Conservation (phyloP, 108 stramenopile genomes). For the Nitzschia sp. region DNA sequence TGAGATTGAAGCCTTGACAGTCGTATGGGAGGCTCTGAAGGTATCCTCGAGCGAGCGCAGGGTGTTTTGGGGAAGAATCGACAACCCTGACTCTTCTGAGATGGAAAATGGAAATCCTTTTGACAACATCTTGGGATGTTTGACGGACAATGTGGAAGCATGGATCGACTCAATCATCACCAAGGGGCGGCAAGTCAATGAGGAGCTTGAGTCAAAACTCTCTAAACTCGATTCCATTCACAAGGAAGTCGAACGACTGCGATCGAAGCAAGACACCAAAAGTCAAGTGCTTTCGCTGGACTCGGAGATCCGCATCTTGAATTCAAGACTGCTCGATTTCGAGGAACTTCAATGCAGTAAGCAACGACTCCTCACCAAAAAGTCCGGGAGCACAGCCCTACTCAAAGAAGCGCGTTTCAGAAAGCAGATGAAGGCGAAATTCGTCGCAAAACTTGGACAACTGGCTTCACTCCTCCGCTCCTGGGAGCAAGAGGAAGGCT, state of each 20-base stretch:
- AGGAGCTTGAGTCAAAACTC: conserved; percentile 46
- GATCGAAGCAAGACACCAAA: conserved; percentile 76
- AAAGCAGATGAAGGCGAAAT: conserved; percentile 83
- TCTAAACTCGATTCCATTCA: conserved; percentile 76
- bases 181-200: conserved; percentile 44
- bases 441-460: conserved; percentile 63
- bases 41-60: conserved; percentile 53
- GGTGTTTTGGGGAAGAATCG: conserved; percentile 68
- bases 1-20: conserved; percentile 83
- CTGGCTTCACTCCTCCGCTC: conserved; percentile 51
- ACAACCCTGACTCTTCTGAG: conserved; percentile 1
- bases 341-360: conserved; percentile 76
- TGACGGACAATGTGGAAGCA: conserved; percentile 47
- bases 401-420: conserved; percentile 81
- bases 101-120: conserved; percentile 38
- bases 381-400: conserved; percentile 47
- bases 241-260: conserved; percentile 71
- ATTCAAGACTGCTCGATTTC: conserved; percentile 70
- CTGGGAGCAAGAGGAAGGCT: conserved; percentile 65
- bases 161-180: conserved; percentile 58
- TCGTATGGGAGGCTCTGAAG: conserved; percentile 85
- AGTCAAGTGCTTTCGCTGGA: conserved; percentile 80
- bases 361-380: conserved; percentile 69
- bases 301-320: conserved; percentile 75
- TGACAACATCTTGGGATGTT: conserved; percentile 18